A percentile compares a stretch with the other conserved stretches of the same genome.
Evolutionary conservation across 768 basidiomycete genomes (phyloP).

Genomic region (Stropharia rugosoannulata): DNA sequence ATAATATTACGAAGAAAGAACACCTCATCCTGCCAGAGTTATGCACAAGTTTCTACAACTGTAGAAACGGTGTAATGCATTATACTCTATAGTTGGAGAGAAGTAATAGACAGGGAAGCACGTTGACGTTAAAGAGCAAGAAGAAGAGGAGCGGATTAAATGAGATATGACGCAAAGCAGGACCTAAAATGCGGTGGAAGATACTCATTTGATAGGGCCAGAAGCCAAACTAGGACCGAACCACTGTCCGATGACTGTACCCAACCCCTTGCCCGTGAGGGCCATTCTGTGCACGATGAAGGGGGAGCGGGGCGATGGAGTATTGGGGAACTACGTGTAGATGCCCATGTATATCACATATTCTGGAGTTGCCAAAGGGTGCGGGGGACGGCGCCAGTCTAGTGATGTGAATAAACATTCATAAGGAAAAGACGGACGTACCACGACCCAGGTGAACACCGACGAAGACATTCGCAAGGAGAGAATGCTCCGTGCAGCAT

Average conservation of each 20-base stretch:
- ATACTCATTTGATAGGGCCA: slow-evolving; percentile 82
- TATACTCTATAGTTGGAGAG: too few relatives aligned
- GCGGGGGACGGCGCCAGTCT: slow-evolving; percentile 86
- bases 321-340: too few relatives aligned
- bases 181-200: too few relatives aligned
- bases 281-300: slow-evolving; percentile 98
- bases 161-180: neutral
- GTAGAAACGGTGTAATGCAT: too few relatives aligned
- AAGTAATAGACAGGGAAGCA: too few relatives aligned
- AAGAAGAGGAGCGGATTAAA: too few relatives aligned
- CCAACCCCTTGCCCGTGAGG: slow-evolving; percentile 88
- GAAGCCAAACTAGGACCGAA: slow-evolving; percentile 98
- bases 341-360: too few relatives aligned
- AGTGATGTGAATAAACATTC: neutral
- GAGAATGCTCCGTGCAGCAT: slow-evolving; percentile 37
- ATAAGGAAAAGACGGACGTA: slow-evolving; percentile 22
- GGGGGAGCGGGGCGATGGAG: slow-evolving; percentile 78
- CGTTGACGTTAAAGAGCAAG: too few relatives aligned
- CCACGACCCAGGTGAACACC: slow-evolving; percentile 65
- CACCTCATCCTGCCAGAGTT: too few relatives aligned
- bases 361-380: slow-evolving; percentile 54
- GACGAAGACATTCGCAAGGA: slow-evolving; percentile 33
- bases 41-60: too few relatives aligned
- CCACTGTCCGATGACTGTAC: slow-evolving; percentile 96
- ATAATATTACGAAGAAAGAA: too few relatives aligned